These are phyloP conservation scores for Colletotrichum sp. DNA, from an alignment of 2,329 filamentous ascomycete genomes.

Conservation along the genomic window DNA sequence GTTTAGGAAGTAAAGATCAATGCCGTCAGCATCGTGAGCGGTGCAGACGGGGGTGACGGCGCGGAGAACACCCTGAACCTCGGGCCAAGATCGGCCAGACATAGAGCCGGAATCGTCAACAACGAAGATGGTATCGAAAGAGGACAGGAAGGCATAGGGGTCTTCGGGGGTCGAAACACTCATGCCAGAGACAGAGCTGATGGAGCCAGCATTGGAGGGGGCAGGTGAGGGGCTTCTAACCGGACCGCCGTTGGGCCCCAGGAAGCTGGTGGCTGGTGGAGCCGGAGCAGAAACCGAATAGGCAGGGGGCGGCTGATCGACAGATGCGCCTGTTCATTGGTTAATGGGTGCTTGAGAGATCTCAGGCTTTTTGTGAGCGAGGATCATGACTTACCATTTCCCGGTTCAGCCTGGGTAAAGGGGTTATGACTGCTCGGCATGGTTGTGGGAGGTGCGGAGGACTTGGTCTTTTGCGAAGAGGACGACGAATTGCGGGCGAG, in stretches of 20 bases:
- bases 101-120: constrained; percentile 95
- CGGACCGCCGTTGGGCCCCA: not conserved
- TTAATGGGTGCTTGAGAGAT: not conserved
- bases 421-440: constrained; percentile 22
- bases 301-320: constrained; percentile 38
- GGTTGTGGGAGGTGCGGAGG: not conserved
- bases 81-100: constrained; percentile 76
- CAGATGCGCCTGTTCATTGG: constrained; percentile 23
- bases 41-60: constrained; percentile 85
- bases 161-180: constrained; percentile 59
- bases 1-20: constrained; percentile 94
- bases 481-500: constrained; percentile 29
- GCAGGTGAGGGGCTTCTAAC: constrained; percentile 20
- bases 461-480: constrained; percentile 7
- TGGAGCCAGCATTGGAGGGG: constrained; percentile 22
- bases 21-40: constrained; percentile 78
- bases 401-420: constrained; percentile 11
- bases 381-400: constrained; percentile 22
- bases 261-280: not conserved
- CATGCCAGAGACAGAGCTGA: constrained; percentile 23
- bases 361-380: not conserved
- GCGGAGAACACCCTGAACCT: constrained; percentile 73
- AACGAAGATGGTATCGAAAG: constrained; percentile 88
- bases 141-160: constrained; percentile 75
- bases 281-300: constrained; percentile 27